A percentile compares a stretch with the other conserved stretches of the same genome.
phyloP scores from a whole-genome alignment of 2,329 filamentous ascomycete species.

The Fusarium albosuccineum region DNA sequence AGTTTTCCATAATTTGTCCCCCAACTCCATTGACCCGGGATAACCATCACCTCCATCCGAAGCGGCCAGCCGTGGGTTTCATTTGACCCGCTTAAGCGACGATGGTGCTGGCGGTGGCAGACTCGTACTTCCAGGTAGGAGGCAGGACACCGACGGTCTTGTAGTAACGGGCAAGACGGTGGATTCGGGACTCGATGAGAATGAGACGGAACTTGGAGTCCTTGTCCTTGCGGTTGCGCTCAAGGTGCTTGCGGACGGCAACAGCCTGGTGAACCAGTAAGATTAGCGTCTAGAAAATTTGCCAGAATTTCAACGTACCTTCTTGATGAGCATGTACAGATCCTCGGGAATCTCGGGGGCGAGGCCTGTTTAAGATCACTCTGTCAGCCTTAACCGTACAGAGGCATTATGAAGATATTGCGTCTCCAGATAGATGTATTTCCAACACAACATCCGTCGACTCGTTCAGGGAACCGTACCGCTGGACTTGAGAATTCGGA shows the following conservation, averaged over 20 bases:
- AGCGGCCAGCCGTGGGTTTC: constrained; percentile 36
- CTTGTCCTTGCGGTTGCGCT: constrained; percentile 99
- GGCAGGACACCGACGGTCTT: constrained; percentile 89
- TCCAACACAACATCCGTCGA: constrained; percentile 44
- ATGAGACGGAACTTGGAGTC: constrained; percentile 99
- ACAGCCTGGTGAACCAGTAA: constrained; percentile 74
- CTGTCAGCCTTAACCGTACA: constrained; percentile 94
- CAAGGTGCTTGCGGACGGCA: constrained; percentile 99
- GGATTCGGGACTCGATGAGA: constrained; percentile 99
- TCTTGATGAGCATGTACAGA: constrained; percentile 99
- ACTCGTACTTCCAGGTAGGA: constrained; percentile 99
- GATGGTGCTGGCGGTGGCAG: constrained; percentile 92
- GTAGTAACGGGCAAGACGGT: constrained; percentile 99
- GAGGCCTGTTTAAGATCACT: constrained; percentile 90
- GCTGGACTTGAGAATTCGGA: constrained; percentile 96
- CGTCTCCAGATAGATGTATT: constrained; percentile 47
- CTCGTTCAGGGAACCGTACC: constrained; percentile 76
- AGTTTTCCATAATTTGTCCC: constrained; percentile 56
- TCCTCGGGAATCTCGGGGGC: constrained; percentile 99
- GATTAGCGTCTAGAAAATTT: neutral
- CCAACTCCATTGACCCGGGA: constrained; percentile 60
- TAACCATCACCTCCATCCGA: constrained; percentile 51
- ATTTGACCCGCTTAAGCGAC: constrained; percentile 76
- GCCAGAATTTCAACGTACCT: constrained; percentile 69
- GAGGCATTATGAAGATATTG: constrained; percentile 71